phyloP scores from a whole-genome alignment of 2,329 filamentous ascomycete genomes.

The Botryotinia narcissicola region DNA sequence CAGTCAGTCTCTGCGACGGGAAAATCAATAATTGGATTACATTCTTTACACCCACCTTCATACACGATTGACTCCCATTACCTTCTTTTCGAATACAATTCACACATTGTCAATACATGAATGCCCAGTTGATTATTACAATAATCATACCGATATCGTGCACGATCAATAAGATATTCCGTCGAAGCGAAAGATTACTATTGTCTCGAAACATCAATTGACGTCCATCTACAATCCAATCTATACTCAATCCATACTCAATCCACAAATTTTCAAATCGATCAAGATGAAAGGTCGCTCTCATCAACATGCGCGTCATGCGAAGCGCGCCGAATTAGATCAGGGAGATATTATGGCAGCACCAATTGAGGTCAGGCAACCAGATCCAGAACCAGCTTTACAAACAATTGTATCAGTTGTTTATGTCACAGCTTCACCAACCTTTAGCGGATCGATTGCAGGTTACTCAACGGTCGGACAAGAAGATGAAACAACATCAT shows the following conservation, averaged over 20 bases:
- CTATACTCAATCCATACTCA: background rate
- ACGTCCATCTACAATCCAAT: background rate
- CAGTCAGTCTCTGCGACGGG: background rate
- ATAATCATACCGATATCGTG: background rate
- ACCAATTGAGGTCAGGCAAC: conserved; percentile 20
- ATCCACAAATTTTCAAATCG: conserved; percentile 8
- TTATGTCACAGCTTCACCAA: conserved; percentile 51
- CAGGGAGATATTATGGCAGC: conserved; percentile 22
- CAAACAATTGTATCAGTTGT: conserved; percentile 45
- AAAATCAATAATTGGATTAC: background rate
- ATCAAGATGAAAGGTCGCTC: conserved; percentile 32
- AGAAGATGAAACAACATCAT: conserved; percentile 18
- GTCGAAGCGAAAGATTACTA: background rate
- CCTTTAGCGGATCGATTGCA: conserved; percentile 50
- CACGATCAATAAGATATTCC: background rate
- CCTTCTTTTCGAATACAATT: background rate
- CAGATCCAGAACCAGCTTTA: conserved; percentile 11
- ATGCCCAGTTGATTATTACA: background rate
- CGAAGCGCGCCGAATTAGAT: conserved; percentile 24
- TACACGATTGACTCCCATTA: background rate
- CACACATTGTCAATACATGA: background rate
- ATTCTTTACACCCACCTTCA: conserved; percentile 8
- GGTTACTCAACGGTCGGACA: conserved; percentile 45
- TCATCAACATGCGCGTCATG: conserved; percentile 30
- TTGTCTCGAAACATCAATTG: background rate